These are phyloP conservation scores for Rhodamnia argentea DNA, from an alignment of 345 rosid genomes.

Conservation along the genomic window DNA sequence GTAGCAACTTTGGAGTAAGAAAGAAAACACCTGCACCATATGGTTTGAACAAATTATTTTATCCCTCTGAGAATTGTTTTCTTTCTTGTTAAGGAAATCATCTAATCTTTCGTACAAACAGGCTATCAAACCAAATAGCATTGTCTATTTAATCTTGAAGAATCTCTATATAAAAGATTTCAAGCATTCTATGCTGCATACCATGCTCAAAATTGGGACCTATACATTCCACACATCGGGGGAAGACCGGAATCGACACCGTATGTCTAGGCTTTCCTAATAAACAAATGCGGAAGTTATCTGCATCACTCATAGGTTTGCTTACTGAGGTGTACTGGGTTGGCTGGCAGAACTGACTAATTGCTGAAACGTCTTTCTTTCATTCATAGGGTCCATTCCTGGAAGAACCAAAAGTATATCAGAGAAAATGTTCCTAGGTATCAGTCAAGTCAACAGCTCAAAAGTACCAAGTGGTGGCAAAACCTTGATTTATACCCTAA, in stretches of 20 bases:
- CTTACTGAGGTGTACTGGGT: constrained; percentile 91
- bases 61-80: not conserved
- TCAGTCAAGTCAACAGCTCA: not conserved
- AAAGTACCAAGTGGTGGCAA: not conserved
- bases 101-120: not conserved
- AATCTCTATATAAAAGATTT: not conserved
- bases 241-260: not conserved
- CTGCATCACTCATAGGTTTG: not conserved
- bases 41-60: not conserved
- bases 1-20: constrained; percentile 80
- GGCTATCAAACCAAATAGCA: not conserved
- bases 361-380: constrained; percentile 97
- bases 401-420: constrained; percentile 3
- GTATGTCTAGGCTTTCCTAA: not conserved
- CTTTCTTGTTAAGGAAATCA: not conserved
- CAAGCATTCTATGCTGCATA: not conserved
- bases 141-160: not conserved
- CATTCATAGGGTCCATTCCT: constrained; percentile 97
- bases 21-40: constrained; percentile 64
- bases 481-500: constrained; percentile 97
- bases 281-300: not conserved
- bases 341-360: constrained; percentile 93
- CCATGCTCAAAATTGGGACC: not conserved
- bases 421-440: not conserved
- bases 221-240: not conserved